Evolutionary conservation across 2,329 filamentous ascomycete genomes (phyloP).

Genomic region (Waltergamsia citrina): DNA sequence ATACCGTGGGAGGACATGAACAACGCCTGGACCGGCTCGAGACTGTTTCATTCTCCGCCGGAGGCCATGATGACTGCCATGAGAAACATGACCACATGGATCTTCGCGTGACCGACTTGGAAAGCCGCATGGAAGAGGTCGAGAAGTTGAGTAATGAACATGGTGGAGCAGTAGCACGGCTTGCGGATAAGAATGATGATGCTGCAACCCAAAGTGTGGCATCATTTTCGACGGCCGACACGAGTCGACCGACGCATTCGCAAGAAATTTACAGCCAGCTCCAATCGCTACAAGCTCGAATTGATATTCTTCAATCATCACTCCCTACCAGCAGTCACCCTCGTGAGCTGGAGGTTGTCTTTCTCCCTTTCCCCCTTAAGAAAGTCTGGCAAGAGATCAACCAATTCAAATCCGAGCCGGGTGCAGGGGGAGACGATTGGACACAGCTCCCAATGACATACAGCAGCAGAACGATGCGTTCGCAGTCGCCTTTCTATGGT

Average conservation of each 20-base stretch:
- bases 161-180: constrained; percentile 27
- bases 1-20: constrained; percentile 50
- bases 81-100: constrained; percentile 60
- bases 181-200: constrained; percentile 26
- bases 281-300: constrained; percentile 37
- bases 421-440: constrained; percentile 38
- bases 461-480: constrained; percentile 32
- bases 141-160: constrained; percentile 43
- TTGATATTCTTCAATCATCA: constrained; percentile 47
- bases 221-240: constrained; percentile 34
- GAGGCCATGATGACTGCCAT: constrained; percentile 58
- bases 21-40: constrained; percentile 61
- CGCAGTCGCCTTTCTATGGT: constrained; percentile 35
- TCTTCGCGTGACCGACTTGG: constrained; percentile 58
- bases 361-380: constrained; percentile 59
- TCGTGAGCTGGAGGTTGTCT: constrained; percentile 69
- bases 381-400: constrained; percentile 42
- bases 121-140: constrained; percentile 51
- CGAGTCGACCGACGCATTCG: constrained; percentile 26
- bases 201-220: constrained; percentile 34
- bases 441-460: constrained; percentile 40
- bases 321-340: constrained; percentile 53
- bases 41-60: constrained; percentile 57
- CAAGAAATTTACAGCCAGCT: constrained; percentile 41
- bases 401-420: constrained; percentile 33